phyloP scores from a whole-genome alignment of 257 asterid species.

The Solanum okadae region DNA sequence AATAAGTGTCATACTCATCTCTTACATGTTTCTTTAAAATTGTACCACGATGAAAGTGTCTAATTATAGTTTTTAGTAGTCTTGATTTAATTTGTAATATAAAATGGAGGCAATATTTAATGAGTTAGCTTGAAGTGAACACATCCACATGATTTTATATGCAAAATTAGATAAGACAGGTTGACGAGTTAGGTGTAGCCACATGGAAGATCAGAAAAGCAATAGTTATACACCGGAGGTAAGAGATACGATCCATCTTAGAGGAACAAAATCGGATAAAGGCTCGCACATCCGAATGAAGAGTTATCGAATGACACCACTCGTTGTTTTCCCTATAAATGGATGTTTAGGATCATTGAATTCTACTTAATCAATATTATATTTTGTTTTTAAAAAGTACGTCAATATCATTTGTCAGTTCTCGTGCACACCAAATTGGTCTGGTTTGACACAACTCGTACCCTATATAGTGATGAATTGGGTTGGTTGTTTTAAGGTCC shows the following conservation, averaged over 20 bases:
- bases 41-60: background rate
- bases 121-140: background rate
- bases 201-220: background rate
- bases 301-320: too few species aligned
- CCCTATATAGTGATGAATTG: background rate
- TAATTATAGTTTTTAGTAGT: background rate
- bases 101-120: background rate
- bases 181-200: background rate
- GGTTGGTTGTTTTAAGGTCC: background rate
- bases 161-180: background rate
- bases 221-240: background rate
- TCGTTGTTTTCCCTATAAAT: background rate
- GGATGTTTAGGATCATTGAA: background rate
- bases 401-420: background rate
- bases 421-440: background rate
- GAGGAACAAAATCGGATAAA: background rate
- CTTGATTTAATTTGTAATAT: background rate
- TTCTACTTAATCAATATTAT: too few species aligned
- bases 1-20: background rate
- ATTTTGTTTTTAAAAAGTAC: too few species aligned
- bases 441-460: background rate
- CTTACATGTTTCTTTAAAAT: background rate
- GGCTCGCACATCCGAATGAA: too few species aligned
- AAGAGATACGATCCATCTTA: background rate
- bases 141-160: background rate